Conservation (phyloP, 495 filamentous ascomycete species). For the Penicillium lagena region DNA sequence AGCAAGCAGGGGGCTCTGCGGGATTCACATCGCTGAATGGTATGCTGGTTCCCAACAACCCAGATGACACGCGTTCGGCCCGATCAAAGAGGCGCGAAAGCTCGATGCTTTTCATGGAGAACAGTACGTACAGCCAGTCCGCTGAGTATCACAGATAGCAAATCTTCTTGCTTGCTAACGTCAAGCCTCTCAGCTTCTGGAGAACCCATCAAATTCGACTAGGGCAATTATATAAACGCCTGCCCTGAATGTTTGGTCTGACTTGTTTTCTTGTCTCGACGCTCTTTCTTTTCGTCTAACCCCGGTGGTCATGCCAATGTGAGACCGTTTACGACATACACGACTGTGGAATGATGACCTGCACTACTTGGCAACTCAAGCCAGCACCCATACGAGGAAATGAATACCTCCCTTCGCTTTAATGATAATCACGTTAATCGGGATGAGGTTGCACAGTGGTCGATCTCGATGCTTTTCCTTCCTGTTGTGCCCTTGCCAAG, state of each 20-base stretch:
- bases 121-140: slow-evolving; percentile 10
- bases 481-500: no score
- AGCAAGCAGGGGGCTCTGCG: slow-evolving; percentile 11
- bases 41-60: slow-evolving; percentile 29
- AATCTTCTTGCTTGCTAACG: slow-evolving; percentile 13
- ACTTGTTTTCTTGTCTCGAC: neutral
- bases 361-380: slow-evolving; percentile 15
- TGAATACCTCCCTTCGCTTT: slow-evolving; percentile 21
- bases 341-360: slow-evolving; percentile 18
- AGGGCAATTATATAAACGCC: slow-evolving; percentile 6
- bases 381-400: slow-evolving; percentile 18
- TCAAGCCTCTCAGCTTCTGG: slow-evolving; percentile 3
- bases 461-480: neutral
- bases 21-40: slow-evolving; percentile 35
- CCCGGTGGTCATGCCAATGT: slow-evolving; percentile 5
- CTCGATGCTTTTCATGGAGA: slow-evolving; percentile 51
- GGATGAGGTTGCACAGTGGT: slow-evolving; percentile 10
- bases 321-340: slow-evolving; percentile 23
- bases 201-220: slow-evolving; percentile 7
- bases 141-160: slow-evolving; percentile 13
- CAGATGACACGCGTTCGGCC: slow-evolving; percentile 27
- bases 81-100: slow-evolving; percentile 54
- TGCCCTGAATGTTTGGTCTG: neutral
- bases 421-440: slow-evolving; percentile 25
- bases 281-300: slow-evolving; percentile 1